These are phyloP conservation scores for Thalassiosira exigua DNA, from an alignment of 352 stramenopile genomes.

Conservation along the genomic window DNA sequence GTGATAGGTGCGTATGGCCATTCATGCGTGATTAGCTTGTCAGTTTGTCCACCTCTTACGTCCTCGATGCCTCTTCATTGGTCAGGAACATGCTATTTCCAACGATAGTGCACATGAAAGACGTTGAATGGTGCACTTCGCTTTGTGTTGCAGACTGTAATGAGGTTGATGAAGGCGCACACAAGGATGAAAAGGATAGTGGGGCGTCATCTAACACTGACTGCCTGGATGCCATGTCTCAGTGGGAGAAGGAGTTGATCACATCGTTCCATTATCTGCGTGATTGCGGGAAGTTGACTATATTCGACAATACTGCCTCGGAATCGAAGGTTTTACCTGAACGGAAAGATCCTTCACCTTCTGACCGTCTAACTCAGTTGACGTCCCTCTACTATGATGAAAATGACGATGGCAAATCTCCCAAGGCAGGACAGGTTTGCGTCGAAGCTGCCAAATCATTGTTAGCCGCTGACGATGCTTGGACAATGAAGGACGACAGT, in stretches of 20 bases:
- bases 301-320: constrained; percentile 17
- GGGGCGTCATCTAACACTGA: not conserved
- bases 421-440: constrained; percentile 15
- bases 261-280: constrained; percentile 12
- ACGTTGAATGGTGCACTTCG: constrained; percentile 59
- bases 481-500: constrained; percentile 45
- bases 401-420: too few relatives aligned
- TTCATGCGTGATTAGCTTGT: not conserved
- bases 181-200: not conserved
- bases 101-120: constrained; percentile 47
- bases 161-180: not conserved
- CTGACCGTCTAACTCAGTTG: too few relatives aligned
- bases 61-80: not conserved
- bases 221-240: constrained; percentile 45
- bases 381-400: too few relatives aligned
- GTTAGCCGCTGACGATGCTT: constrained; percentile 38
- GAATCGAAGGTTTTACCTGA: constrained; percentile 14
- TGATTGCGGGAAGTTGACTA: constrained; percentile 37
- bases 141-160: constrained; percentile 22
- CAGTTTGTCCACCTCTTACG: not conserved
- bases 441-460: constrained; percentile 43
- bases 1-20: constrained; percentile 7
- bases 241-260: constrained; percentile 42
- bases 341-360: too few relatives aligned
- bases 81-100: constrained; percentile 34